Evolutionary conservation across 1,284 basidiomycete species (phyloP).

Genomic region (Pterula multifida): DNA sequence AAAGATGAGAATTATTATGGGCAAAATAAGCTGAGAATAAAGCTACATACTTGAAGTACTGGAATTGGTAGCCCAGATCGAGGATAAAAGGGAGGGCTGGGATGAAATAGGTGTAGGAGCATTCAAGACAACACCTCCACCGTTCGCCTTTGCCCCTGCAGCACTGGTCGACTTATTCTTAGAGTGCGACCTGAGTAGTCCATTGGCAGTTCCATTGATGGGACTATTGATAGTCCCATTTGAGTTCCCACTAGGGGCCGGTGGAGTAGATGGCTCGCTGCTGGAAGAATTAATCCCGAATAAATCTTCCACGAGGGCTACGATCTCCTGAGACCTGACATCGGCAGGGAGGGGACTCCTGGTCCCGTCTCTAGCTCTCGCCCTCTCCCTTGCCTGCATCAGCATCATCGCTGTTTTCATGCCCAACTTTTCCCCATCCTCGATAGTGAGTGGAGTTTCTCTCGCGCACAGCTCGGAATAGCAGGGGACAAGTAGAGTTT

Average conservation of each 20-base stretch:
- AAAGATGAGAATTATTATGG: neutral
- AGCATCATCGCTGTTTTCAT: constrained; percentile 34
- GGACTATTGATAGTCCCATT: neutral
- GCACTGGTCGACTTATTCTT: neutral
- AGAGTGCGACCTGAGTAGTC: neutral
- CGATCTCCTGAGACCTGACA: neutral
- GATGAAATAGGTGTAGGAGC: neutral
- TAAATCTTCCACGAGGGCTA: neutral
- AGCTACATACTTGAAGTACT: neutral
- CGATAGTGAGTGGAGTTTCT: neutral
- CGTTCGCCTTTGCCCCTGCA: neutral
- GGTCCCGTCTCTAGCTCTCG: neutral
- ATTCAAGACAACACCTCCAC: neutral
- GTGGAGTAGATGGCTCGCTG: neutral
- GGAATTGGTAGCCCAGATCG: neutral
- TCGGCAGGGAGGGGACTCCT: neutral
- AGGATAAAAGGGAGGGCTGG: neutral
- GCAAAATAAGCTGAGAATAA: neutral
- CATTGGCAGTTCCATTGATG: neutral
- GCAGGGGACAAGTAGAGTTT: neutral
- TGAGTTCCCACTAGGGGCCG: neutral
- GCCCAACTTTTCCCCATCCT: neutral
- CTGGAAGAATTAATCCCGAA: neutral
- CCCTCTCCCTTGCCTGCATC: constrained; percentile 30
- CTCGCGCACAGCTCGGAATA: neutral